phyloP scores from a whole-genome alignment of 2,329 filamentous ascomycete species.

The Zymoseptoria crescenta region DNA sequence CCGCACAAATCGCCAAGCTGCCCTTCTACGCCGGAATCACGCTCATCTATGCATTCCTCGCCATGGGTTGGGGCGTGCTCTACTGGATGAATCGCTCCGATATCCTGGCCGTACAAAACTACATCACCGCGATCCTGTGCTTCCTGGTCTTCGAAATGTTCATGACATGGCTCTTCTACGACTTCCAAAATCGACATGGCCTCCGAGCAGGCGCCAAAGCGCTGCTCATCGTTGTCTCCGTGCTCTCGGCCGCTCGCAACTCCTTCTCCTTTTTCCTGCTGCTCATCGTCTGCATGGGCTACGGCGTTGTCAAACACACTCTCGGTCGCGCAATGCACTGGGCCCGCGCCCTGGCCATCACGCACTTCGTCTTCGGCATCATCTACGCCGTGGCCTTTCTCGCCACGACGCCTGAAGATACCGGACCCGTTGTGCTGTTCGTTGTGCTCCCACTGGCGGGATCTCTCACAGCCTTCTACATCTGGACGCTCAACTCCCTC shows the following conservation, averaged over 20 bases:
- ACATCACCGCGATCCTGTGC: slow-evolving; percentile 92
- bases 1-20: slow-evolving; percentile 90
- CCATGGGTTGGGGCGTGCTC: slow-evolving; percentile 83
- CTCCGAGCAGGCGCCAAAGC: slow-evolving; percentile 75
- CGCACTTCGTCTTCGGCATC: slow-evolving; percentile 90
- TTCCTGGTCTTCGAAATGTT: slow-evolving; percentile 95
- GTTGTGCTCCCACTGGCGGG: slow-evolving; percentile 87
- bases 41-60: slow-evolving; percentile 84
- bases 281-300: slow-evolving; percentile 98
- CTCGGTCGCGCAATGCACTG: slow-evolving; percentile 91
- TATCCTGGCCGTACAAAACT: slow-evolving; percentile 95
- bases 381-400: slow-evolving; percentile 88
- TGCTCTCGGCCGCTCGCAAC: slow-evolving; percentile 88
- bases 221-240: slow-evolving; percentile 81
- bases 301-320: slow-evolving; percentile 91
- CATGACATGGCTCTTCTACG: slow-evolving; percentile 98
- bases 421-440: slow-evolving; percentile 81
- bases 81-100: slow-evolving; percentile 92
- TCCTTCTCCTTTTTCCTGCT: slow-evolving; percentile 98
- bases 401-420: slow-evolving; percentile 78
- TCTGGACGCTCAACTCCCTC: slow-evolving; percentile 95
- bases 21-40: slow-evolving; percentile 95
- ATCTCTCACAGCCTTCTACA: slow-evolving; percentile 92
- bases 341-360: slow-evolving; percentile 81
- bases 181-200: slow-evolving; percentile 87